Conservation (phyloP, 2,329 filamentous ascomycete species). For the Pseudocercospora eumusae region DNA sequence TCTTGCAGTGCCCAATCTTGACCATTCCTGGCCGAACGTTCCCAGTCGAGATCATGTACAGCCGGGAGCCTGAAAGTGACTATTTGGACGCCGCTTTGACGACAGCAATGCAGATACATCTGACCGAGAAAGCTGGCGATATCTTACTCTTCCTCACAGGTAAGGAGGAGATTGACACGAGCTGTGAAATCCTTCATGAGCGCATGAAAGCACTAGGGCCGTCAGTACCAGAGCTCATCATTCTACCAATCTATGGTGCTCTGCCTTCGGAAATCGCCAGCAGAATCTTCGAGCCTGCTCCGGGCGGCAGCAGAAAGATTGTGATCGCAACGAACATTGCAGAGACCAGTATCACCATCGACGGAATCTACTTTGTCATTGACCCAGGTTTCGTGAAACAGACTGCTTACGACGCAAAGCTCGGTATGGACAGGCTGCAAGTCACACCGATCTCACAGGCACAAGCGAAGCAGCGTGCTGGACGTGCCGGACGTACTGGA, state of each 20-base stretch:
- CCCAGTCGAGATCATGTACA: constrained; percentile 95
- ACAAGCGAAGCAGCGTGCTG: constrained; percentile 90
- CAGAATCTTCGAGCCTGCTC: constrained; percentile 90
- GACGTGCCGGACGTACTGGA: constrained; percentile 88
- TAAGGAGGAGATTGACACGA: constrained; percentile 95
- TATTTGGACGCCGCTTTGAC: constrained; percentile 93
- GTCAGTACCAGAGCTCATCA: constrained; percentile 85
- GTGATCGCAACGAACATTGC: constrained; percentile 98
- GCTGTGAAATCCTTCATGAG: constrained; percentile 88
- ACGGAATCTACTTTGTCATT: constrained; percentile 95
- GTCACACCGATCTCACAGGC: constrained; percentile 96
- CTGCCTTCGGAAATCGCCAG: constrained; percentile 92
- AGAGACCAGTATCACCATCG: constrained; percentile 96
- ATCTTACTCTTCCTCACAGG: constrained; percentile 97
- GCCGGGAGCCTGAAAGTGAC: constrained; percentile 89
- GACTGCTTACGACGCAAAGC: constrained; percentile 92
- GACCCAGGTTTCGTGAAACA: constrained; percentile 98
- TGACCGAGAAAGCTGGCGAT: constrained; percentile 88
- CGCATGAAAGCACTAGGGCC: constrained; percentile 94
- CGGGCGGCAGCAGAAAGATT: constrained; percentile 82
- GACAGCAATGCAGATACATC: constrained; percentile 96
- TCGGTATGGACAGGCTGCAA: constrained; percentile 95
- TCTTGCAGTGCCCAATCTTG: constrained; percentile 94
- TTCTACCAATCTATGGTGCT: constrained; percentile 93
- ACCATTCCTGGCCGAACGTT: constrained; percentile 93